These are phyloP conservation scores for Trichoderma breve DNA, from an alignment of 2,329 filamentous ascomycete genomes.

Conservation along the genomic window DNA sequence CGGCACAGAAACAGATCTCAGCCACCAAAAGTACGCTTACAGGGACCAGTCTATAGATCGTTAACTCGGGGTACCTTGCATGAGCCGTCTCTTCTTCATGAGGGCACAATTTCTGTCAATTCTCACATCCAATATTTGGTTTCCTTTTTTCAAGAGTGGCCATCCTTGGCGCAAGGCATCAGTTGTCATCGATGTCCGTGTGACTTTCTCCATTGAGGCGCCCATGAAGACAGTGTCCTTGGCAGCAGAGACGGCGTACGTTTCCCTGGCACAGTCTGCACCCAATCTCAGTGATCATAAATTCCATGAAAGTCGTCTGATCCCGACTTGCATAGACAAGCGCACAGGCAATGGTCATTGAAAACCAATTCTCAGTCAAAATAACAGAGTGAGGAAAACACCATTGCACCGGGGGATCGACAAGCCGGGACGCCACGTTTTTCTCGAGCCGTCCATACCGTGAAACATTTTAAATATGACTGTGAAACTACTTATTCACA, in stretches of 20 bases:
- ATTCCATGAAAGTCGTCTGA: neutral
- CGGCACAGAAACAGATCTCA: constrained; percentile 15
- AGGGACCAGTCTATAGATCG: neutral
- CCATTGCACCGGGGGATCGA: neutral
- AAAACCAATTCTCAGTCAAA: neutral
- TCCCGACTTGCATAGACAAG: neutral
- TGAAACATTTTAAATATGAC: neutral
- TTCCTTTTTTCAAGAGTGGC: neutral
- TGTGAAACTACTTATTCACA: neutral
- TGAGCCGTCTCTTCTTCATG: constrained; percentile 2
- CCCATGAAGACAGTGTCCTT: neutral
- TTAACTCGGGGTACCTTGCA: constrained; percentile 1
- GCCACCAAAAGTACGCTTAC: neutral
- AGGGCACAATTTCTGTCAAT: neutral
- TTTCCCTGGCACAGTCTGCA: neutral
- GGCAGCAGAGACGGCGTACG: neutral
- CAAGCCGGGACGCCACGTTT: neutral
- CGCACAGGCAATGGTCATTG: neutral
- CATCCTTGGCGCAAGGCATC: neutral
- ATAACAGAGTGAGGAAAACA: neutral
- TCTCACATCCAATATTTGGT: neutral
- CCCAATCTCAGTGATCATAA: neutral
- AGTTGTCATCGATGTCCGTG: neutral
- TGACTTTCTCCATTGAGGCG: neutral
- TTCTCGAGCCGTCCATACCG: neutral